Conservation (phyloP, 805 yeast species). For the Zygosaccharomyces siamensis region DNA sequence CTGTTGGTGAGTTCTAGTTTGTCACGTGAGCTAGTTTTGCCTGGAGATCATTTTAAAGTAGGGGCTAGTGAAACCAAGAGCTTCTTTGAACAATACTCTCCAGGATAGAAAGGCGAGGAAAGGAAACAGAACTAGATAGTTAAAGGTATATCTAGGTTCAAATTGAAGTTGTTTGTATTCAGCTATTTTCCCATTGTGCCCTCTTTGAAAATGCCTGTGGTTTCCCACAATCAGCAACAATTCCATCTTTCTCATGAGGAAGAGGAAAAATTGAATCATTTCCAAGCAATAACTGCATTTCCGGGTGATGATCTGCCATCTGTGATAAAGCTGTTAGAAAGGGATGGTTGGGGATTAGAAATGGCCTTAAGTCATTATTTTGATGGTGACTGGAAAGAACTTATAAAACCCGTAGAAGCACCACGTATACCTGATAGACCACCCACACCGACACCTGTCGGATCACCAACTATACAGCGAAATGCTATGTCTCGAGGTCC, state of each 20-base stretch:
- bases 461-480: background rate
- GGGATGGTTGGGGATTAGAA: slow-evolving; percentile 58
- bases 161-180: background rate
- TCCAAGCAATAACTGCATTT: slow-evolving; percentile 47
- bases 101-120: background rate
- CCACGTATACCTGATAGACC: slow-evolving; percentile 12
- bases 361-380: slow-evolving; percentile 56
- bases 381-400: slow-evolving; percentile 46
- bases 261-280: slow-evolving; percentile 42
- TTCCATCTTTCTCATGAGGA: slow-evolving; percentile 40
- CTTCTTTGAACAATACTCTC: background rate
- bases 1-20: background rate
- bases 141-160: background rate
- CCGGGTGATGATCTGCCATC: slow-evolving; percentile 45
- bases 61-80: background rate
- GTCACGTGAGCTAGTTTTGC: background rate
- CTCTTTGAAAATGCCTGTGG: slow-evolving; percentile 25
- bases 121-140: background rate
- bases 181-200: background rate
- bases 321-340: slow-evolving; percentile 43
- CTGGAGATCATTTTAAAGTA: background rate
- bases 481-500: slow-evolving; percentile 6
- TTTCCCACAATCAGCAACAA: slow-evolving; percentile 20
- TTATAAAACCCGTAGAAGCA: slow-evolving; percentile 4
- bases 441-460: slow-evolving; percentile 14